Base-by-base conservation (phyloP, 1,139 yeast genomes). In the Nakaseomyces bracarensis region DNA sequence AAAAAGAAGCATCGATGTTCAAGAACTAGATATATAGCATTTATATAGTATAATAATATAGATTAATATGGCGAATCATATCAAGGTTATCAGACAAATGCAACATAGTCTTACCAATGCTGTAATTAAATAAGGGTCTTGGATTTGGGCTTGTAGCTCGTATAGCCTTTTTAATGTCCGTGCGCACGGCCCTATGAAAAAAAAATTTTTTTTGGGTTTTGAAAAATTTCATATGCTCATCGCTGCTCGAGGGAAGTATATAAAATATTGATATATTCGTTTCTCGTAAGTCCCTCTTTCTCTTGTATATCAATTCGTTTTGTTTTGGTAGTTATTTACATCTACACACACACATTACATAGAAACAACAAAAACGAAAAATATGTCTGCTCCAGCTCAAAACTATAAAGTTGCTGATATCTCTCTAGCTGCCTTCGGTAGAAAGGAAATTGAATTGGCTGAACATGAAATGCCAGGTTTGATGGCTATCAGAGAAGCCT, bases 401-500 rank as follows among this genome's bases (percentile, higher is more conserved):
- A 83, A 81, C 72, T 91, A 81, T 79, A 91, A 93, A 73, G 96
- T 91, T 68, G 95, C 98, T 64, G 99, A 91, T 71, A 83, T 93
- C 72, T 85, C 96, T 60, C 80, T 91, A 59, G 98, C 99, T 65
- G 98, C 98, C 65, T 91, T 91, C 71, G 99, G 99, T 74, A 87
- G 98, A 79, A 93, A 91, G 74, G 99, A 91, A 74, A 91, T 91
- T 65, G 97, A 91, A 73, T 80, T 91, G 68, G 91, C 98, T 55
- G 98, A 93, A 77, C 91, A 91, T 69, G 98, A 91, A 74, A 93
- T 93, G 98, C 98, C 98, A 60, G 99, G 99, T 77, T 80, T 91
- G 66, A 91, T 91, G 94, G 85, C 89, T 73, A 89, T 91, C 73
- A 84, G 98, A 75, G 77, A 75, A 70, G 81, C 82, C 70, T 91